phyloP scores from a whole-genome alignment of 1,284 basidiomycete species.

The Macrocystidia cucumis region DNA sequence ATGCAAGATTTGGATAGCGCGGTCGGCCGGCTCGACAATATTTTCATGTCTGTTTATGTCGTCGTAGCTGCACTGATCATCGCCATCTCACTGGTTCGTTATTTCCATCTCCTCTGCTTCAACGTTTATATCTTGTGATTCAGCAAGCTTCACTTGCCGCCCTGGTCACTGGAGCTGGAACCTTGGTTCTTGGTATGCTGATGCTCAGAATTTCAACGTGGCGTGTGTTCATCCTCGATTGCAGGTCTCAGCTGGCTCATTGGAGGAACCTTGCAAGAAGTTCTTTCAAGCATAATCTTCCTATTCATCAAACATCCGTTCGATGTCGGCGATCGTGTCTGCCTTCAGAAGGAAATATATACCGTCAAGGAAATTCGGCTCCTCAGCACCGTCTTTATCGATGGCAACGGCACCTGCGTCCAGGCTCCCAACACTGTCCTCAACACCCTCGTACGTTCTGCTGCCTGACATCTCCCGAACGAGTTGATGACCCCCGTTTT shows the following conservation, averaged over 20 bases:
- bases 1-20: slow-evolving; percentile 92
- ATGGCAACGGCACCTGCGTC: slow-evolving; percentile 48
- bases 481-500: slow-evolving; percentile 4
- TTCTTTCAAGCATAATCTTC: slow-evolving; percentile 77
- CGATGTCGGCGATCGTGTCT: slow-evolving; percentile 82
- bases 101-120: slow-evolving; percentile 3
- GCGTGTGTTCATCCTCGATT: slow-evolving; percentile 3
- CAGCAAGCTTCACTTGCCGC: slow-evolving; percentile 67
- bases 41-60: slow-evolving; percentile 61
- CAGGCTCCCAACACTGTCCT: slow-evolving; percentile 69
- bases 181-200: slow-evolving; percentile 64
- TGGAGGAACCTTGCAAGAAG: slow-evolving; percentile 61
- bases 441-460: slow-evolving; percentile 48
- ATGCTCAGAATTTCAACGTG: slow-evolving; percentile 2
- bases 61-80: slow-evolving; percentile 69
- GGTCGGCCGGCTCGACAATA: slow-evolving; percentile 73
- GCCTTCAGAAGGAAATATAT: slow-evolving; percentile 48
- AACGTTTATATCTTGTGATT: slow-evolving; percentile 9
- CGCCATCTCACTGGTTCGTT: slow-evolving; percentile 59
- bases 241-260: slow-evolving; percentile 85
- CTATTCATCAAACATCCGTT: slow-evolving; percentile 84
- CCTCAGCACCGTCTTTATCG: slow-evolving; percentile 72
- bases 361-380: slow-evolving; percentile 86
- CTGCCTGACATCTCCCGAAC: neutral
- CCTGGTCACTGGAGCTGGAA: slow-evolving; percentile 75